These are phyloP conservation scores for Pseudogymnoascus verrucosus DNA, from an alignment of 2,329 filamentous ascomycete genomes.

Conservation along the genomic window DNA sequence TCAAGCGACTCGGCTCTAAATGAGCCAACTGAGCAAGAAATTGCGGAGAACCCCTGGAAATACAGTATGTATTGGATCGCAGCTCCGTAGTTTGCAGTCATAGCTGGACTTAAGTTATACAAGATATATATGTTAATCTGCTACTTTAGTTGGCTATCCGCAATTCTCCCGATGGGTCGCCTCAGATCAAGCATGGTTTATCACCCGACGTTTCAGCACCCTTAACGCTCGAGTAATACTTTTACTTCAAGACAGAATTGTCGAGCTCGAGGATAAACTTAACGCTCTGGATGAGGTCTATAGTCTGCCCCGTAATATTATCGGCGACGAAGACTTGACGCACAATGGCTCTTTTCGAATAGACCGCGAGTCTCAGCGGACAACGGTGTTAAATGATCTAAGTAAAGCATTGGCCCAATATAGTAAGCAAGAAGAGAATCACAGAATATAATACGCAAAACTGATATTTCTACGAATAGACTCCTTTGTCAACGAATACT, in stretches of 20 bases:
- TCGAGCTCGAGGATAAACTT: not conserved
- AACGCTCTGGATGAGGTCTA: not conserved
- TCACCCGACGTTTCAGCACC: constrained; percentile 8
- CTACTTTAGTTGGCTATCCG: not conserved
- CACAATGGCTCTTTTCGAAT: constrained; percentile 12
- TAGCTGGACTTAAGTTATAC: not conserved
- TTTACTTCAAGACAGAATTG: constrained; percentile 10
- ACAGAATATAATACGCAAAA: not conserved
- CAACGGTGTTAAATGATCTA: not conserved
- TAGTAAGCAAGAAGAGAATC: not conserved
- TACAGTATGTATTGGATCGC: not conserved
- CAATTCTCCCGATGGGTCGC: constrained; percentile 9
- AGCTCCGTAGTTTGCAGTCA: not conserved
- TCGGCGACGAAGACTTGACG: no score
- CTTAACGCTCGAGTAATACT: constrained; percentile 11
- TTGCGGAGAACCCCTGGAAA: not conserved
- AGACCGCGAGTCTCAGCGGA: not conserved
- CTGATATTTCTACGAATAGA: not conserved
- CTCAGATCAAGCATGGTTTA: constrained; percentile 11
- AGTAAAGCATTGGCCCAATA: not conserved
- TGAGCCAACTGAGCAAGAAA: not conserved
- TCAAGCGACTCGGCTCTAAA: not conserved
- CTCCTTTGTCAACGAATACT: not conserved
- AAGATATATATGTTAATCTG: not conserved
- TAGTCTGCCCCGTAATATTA: not conserved